Evolutionary conservation across 352 stramenopile genomes (phyloP).

Genomic region (Phytophthora aleatoria): DNA sequence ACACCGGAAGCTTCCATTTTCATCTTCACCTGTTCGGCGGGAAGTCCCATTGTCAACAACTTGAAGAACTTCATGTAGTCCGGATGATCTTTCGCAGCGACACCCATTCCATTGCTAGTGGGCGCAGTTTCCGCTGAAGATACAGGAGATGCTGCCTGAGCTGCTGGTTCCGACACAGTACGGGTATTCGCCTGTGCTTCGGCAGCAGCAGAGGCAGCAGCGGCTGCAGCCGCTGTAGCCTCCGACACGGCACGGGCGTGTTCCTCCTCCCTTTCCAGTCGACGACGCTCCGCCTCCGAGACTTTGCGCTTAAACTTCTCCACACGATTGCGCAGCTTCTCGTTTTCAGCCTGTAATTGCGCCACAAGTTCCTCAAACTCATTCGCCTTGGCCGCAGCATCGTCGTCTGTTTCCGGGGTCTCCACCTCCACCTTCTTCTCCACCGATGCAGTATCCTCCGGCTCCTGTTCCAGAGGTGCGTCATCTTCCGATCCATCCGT

Average conservation of each 20-base stretch:
- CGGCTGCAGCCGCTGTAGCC: slow-evolving; percentile 32
- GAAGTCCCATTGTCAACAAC: slow-evolving; percentile 78
- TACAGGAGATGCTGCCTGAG: slow-evolving; percentile 9
- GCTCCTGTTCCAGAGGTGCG: slow-evolving; percentile 33
- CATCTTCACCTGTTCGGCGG: slow-evolving; percentile 83
- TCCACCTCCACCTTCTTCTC: slow-evolving; percentile 35
- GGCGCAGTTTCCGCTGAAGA: slow-evolving; percentile 23
- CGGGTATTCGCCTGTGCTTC: slow-evolving; percentile 17
- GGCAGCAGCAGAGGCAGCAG: slow-evolving; percentile 16
- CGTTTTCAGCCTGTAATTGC: slow-evolving; percentile 76
- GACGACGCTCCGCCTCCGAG: slow-evolving; percentile 54
- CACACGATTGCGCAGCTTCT: slow-evolving; percentile 70
- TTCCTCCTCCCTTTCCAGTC: slow-evolving; percentile 59
- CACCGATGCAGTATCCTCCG: slow-evolving; percentile 40
- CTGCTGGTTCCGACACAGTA: slow-evolving; percentile 3
- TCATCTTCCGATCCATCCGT: slow-evolving; percentile 70
- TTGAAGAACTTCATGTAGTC: slow-evolving; percentile 88
- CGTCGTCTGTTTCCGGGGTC: slow-evolving; percentile 32
- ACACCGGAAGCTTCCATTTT: slow-evolving; percentile 83
- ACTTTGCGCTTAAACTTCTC: slow-evolving; percentile 81
- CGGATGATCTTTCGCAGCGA: slow-evolving; percentile 71
- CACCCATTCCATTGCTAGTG: slow-evolving; percentile 33
- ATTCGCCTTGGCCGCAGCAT: slow-evolving; percentile 28
- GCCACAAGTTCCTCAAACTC: slow-evolving; percentile 46
- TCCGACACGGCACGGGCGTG: slow-evolving; percentile 43